Base-by-base conservation (phyloP, 2,329 filamentous ascomycete genomes). In the Cladosporium sp. region DNA sequence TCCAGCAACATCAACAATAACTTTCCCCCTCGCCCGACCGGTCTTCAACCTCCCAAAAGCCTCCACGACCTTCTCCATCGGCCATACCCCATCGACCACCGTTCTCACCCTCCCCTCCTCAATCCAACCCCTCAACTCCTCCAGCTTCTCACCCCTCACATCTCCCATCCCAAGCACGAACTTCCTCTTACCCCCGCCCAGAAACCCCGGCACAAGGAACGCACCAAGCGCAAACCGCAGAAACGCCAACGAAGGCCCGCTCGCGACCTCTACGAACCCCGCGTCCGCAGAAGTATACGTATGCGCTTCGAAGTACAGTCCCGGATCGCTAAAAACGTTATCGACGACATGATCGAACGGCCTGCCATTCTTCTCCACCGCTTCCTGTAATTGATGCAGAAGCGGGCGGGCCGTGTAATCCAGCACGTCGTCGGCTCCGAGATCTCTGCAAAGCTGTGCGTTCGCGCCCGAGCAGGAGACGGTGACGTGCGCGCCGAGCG, bases 401-500 rank as follows among this genome's bases (percentile, higher is more conserved):
- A 85, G 67, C 60, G 82, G 68, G 19, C 68, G 63, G 0, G 68
- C 66, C 19, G 73, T 78, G 65, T 86, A 85, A 60, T 85, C 79
- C 43, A 85, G 72, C 33, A 84, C 75, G 56, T 81, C 77, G 59
- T 86, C 81, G 9, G 83, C 83, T 1, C 84, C 83, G 0, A 87
- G 67, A 3, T 68, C 68, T 52, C 74, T 74, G 60, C 80, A 83
- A 2, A 86, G 67, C 37, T 79, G 75, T 0, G 75, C 69, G 63
- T 86, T 87, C 4, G 64, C 63, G 0, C 69, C 73, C 2, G 83
- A 86, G 61, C 83, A 86, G 3, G 75, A 77, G 1, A 74, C 73
- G 1, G 77, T 80, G 16, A 87, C 83, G 58, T 79, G 70, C 58
- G 77, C 82, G 0, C 82, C 82, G 1, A 81, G 62, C 0, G 71